Base-by-base conservation (phyloP, 495 filamentous ascomycete species). In the Melanomma pulvis-pyrius region DNA sequence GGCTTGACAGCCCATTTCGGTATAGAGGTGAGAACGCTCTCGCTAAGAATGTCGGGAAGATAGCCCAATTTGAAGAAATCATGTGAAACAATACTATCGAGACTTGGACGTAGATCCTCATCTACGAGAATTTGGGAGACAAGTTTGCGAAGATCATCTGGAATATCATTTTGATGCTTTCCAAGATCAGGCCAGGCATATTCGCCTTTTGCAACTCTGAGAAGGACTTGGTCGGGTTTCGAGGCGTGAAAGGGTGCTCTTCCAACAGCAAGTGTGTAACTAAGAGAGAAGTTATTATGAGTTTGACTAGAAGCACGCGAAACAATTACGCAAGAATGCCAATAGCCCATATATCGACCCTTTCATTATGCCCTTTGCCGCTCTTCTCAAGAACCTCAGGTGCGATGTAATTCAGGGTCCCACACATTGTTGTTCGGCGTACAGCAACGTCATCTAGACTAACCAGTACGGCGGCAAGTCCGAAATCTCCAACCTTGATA, bases 321-420 rank as follows among this genome's bases (percentile, higher is more conserved):
- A n/a, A n/a, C n/a, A n/a, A n/a, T 80, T 82, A 93, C 90, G 93
- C 92, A 64, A 99, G 97, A 58, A 98, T 91, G 36, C 94, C 94
- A 60, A 98, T 83, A 17, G 93, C 94, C 94, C 94, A 99, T 63
- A 98, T 87, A 75, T 99, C 94, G 9, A 99, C 94, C 73, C 90
- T 90, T 61, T 94, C 90, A 50, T 91, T 92, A 75, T 97, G 93
- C 2, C 93, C 93, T 29, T 89, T 89, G 73, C 90, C 92, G 53
- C 88, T 88, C 76, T 89, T 90, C 71, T 90, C 88, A 54, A 97
- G 83, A 63, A 99, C 93, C 75, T 99, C 94, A 1, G 94, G 94
- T 0, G 96, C 96, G 75, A 99, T 96, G 76, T 99, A 99, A 75
- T 98, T 98, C 1, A 96, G 96, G 13, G 96, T 98, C 29, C 96